These are phyloP conservation scores for Pyrenopolyporus hunteri DNA, from an alignment of 495 filamentous ascomycete species.

Conservation along the genomic window DNA sequence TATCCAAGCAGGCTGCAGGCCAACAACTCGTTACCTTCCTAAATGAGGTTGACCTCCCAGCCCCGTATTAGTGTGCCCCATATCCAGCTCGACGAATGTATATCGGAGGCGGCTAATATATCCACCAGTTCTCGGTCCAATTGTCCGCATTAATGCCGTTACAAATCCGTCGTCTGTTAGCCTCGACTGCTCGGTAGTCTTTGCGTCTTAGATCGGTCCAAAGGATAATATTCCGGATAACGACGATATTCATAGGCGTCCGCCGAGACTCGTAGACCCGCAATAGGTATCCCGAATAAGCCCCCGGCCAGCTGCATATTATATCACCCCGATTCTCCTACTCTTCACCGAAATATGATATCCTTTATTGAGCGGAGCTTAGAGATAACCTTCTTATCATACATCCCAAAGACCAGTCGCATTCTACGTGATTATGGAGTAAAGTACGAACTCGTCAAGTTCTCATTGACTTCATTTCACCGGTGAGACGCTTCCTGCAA, in stretches of 20 bases:
- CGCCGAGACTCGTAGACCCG: not conserved
- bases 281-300: not conserved
- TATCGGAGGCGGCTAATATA: not conserved
- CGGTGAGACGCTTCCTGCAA: too few relatives aligned
- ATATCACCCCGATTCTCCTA: not conserved
- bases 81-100: not conserved
- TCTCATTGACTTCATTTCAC: not conserved
- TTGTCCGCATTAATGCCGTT: not conserved
- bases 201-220: not conserved
- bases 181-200: not conserved
- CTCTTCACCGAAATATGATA: not conserved
- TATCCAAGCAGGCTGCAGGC: conserved; percentile 8
- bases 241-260: not conserved
- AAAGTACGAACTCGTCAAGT: not conserved
- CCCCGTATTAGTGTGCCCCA: not conserved
- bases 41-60: conserved; percentile 16
- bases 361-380: not conserved
- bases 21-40: conserved; percentile 32
- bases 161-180: not conserved
- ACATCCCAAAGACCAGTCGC: not conserved
- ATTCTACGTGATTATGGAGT: conserved; percentile 1
- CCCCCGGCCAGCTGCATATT: not conserved
- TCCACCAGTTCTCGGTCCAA: not conserved
- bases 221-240: not conserved
- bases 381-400: not conserved